A percentile compares a stretch with the other conserved stretches of the same genome.
phyloP scores from a whole-genome alignment of 1,284 basidiomycete species.

The Coniferiporia sulphurascens region DNA sequence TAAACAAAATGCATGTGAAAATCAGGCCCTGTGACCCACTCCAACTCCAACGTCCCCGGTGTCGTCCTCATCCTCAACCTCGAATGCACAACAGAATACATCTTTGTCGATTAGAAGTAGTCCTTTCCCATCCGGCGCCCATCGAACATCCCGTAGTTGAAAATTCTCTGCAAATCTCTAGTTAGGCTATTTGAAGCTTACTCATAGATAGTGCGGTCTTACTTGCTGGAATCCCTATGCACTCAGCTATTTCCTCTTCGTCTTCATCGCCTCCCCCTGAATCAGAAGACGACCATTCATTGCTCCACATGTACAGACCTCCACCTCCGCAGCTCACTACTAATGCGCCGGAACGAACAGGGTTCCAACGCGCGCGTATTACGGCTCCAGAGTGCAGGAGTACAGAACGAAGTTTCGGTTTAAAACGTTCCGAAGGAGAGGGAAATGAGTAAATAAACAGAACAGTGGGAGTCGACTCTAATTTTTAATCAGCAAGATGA shows the following conservation, averaged over 20 bases:
- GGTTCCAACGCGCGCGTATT: constrained; percentile 69
- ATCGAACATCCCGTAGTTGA: constrained; percentile 56
- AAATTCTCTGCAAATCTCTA: constrained; percentile 48
- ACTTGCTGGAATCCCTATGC: constrained; percentile 76
- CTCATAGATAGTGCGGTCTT: constrained; percentile 16
- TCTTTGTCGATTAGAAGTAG: constrained; percentile 67
- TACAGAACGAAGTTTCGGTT: constrained; percentile 58
- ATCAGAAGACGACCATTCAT: constrained; percentile 51
- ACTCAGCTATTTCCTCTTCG: constrained; percentile 71
- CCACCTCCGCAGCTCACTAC: constrained; percentile 64
- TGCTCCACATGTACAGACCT: constrained; percentile 76
- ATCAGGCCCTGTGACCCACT: not conserved
- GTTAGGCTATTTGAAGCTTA: not conserved
- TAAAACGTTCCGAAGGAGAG: constrained; percentile 43
- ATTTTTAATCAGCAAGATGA: constrained; percentile 9
- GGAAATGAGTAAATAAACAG: constrained; percentile 61
- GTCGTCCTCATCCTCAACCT: constrained; percentile 53
- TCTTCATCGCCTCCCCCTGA: constrained; percentile 35
- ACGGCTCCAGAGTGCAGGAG: constrained; percentile 60
- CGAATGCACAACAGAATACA: constrained; percentile 80
- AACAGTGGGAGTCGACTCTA: constrained; percentile 59
- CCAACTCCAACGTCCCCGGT: not conserved
- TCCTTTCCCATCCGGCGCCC: constrained; percentile 84
- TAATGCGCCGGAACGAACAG: constrained; percentile 62
- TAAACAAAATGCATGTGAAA: not conserved